Base-by-base conservation (phyloP, 305 asterid genomes). In the Fraxinus albicans region DNA sequence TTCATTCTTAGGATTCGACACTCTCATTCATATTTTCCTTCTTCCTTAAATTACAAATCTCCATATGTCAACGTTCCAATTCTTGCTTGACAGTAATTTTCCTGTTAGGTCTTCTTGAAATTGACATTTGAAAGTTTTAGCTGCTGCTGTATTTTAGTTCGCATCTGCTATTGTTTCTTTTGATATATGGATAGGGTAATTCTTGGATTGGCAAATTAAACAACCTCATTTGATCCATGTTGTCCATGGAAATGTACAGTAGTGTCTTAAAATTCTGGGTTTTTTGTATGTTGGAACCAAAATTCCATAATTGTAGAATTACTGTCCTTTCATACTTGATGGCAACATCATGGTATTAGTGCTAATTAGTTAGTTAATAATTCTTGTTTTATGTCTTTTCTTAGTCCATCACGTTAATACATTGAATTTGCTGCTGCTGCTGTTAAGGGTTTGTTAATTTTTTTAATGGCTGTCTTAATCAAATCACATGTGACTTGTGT, bases 401-500 rank as follows among this genome's bases (percentile, higher is more conserved):
- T 77, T 86, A 79, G 81, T 83, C 85, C 74, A 35, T 87, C 93
- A 90, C 88, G 94, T 88, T 89, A 87, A 86, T 88, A 85, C 93
- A 86, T 90, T 84, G 95, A 89, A 90, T 84, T 93, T 88, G 97
- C 86, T 88, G 94, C 87, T 88, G 97, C 85, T 88, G 94, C 86
- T 47, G 88, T 86, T 84, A 70, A 83, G 84, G 81, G 72, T 77
- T 76, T 77, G 38, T 88, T 85, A 86, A 21, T 89, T 38, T 81
- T 81, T 84, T 78, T 87, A 90, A 79, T 90, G 84, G 72, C 83
- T 89, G 91, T 88, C 92, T 89, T 91, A 90, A 93, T 92, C 97
- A 89, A 89, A 77, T 90, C 98, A 95, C 98, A 91, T 95, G 98
- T 94, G 91, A 85, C 74, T 86, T 78, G 84, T 80, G 85, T 84